Conservation (phyloP, 306 rosid genomes). For the Fragaria nilgerrensis region DNA sequence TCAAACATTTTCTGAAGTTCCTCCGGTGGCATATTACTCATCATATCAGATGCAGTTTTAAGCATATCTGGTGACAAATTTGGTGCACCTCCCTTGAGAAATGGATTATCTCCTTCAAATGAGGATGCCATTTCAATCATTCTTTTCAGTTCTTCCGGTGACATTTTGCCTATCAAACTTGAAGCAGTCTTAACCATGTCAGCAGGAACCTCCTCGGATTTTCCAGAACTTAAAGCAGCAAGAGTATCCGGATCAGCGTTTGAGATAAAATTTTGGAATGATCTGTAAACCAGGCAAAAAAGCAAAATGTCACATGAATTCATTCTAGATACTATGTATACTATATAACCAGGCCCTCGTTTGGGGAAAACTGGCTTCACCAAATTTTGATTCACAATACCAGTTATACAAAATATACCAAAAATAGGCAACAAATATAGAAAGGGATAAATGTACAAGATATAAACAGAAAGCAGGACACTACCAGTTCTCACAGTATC, state of each 20-base stretch:
- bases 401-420: background rate
- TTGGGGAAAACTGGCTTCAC: background rate
- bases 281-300: constrained; percentile 39
- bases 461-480: background rate
- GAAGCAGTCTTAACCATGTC: constrained; percentile 84
- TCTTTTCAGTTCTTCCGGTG: constrained; percentile 77
- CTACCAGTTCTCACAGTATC: background rate
- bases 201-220: constrained; percentile 58
- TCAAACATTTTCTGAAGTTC: constrained; percentile 90
- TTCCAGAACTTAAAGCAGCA: constrained; percentile 65
- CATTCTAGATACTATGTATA: background rate
- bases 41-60: constrained; percentile 78
- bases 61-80: constrained; percentile 82
- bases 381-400: background rate
- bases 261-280: constrained; percentile 79
- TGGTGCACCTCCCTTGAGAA: constrained; percentile 45
- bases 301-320: constrained; percentile 6
- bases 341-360: background rate
- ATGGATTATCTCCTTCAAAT: constrained; percentile 52
- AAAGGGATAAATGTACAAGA: background rate
- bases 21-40: constrained; percentile 72
- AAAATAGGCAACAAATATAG: background rate
- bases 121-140: constrained; percentile 85
- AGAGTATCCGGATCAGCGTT: constrained; percentile 65
- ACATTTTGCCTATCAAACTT: constrained; percentile 76